These are phyloP conservation scores for Sedum album DNA, from an alignment of 164 flowering plant genomes.

Conservation along the genomic window DNA sequence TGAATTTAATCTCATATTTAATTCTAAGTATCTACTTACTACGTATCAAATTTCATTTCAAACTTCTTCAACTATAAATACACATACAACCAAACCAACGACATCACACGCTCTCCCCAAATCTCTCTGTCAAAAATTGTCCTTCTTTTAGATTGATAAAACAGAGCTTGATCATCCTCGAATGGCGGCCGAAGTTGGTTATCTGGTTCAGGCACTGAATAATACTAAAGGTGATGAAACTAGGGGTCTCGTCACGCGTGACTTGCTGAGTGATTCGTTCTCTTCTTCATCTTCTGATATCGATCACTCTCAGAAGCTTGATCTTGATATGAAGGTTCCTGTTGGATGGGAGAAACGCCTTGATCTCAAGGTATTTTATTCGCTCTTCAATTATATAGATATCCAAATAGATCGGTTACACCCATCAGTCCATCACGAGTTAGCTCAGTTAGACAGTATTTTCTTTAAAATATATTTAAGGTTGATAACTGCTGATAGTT, in stretches of 20 bases:
- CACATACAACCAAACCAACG: neutral
- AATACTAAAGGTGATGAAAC: slow-evolving; percentile 12
- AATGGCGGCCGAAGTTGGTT: slow-evolving; percentile 71
- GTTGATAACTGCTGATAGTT: too few relatives aligned
- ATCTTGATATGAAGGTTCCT: slow-evolving; percentile 70
- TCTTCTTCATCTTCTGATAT: neutral
- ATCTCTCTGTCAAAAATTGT: too few relatives aligned
- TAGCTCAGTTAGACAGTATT: too few relatives aligned
- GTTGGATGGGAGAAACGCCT: slow-evolving; percentile 51
- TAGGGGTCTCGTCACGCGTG: slow-evolving; percentile 43
- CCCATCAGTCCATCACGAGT: too few relatives aligned
- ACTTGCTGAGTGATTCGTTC: slow-evolving; percentile 46
- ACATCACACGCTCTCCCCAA: neutral
- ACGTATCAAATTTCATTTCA: neutral
- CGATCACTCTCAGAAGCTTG: slow-evolving; percentile 49
- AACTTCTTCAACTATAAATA: neutral
- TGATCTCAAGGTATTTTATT: slow-evolving; percentile 42
- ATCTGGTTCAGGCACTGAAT: slow-evolving; percentile 18
- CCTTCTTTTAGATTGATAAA: neutral
- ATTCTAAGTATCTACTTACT: neutral
- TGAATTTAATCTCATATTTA: neutral
- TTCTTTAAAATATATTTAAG: neutral
- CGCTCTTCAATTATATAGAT: too few relatives aligned
- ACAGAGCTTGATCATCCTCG: neutral
- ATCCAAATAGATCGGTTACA: too few relatives aligned